Percentiles rank a stretch among this genome's conserved stretches.
These are phyloP conservation scores for Arachnomyces sp. DNA, from an alignment of 2,329 filamentous ascomycete species.

Conservation along the genomic window DNA sequence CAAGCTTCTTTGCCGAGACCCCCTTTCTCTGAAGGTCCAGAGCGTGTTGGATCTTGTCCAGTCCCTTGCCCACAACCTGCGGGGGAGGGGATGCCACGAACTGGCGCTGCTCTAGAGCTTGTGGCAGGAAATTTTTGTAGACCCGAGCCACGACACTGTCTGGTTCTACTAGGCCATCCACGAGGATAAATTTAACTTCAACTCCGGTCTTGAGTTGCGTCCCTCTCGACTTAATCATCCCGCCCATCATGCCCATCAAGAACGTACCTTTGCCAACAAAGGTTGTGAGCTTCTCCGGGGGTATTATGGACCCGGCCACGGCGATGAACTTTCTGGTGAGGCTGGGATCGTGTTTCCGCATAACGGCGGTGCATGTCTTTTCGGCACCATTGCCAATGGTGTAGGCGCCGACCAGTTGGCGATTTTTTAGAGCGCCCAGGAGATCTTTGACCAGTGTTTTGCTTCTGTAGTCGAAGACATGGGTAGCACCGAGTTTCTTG, in stretches of 20 bases:
- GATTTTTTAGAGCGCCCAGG: conserved; percentile 16
- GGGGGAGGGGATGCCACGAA: conserved; percentile 34
- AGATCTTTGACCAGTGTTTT: conserved; percentile 23
- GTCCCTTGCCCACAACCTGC: conserved; percentile 32
- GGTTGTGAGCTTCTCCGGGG: background rate
- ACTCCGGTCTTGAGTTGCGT: conserved; percentile 10
- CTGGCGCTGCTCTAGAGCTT: conserved; percentile 28
- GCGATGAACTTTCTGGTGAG: conserved; percentile 12
- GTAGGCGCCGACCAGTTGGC: conserved; percentile 14
- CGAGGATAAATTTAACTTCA: conserved; percentile 13
- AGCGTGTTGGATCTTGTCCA: conserved; percentile 36
- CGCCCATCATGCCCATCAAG: conserved; percentile 4
- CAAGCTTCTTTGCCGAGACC: conserved; percentile 37
- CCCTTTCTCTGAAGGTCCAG: conserved; percentile 31
- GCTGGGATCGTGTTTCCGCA: conserved; percentile 11
- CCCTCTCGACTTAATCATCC: conserved; percentile 1
- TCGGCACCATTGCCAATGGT: conserved; percentile 11
- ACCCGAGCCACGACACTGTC: conserved; percentile 20
- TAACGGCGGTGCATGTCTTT: conserved; percentile 13
- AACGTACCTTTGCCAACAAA: conserved; percentile 7
- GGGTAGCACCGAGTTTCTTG: conserved; percentile 34
- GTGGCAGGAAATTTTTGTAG: conserved; percentile 33
- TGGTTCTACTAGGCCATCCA: conserved; percentile 8
- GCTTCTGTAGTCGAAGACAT: conserved; percentile 40
- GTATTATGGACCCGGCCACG: conserved; percentile 6